Percentiles rank a stretch among this genome's conserved stretches.
phyloP scores from a whole-genome alignment of 2,329 filamentous ascomycete species.

The Xylaria sp. region DNA sequence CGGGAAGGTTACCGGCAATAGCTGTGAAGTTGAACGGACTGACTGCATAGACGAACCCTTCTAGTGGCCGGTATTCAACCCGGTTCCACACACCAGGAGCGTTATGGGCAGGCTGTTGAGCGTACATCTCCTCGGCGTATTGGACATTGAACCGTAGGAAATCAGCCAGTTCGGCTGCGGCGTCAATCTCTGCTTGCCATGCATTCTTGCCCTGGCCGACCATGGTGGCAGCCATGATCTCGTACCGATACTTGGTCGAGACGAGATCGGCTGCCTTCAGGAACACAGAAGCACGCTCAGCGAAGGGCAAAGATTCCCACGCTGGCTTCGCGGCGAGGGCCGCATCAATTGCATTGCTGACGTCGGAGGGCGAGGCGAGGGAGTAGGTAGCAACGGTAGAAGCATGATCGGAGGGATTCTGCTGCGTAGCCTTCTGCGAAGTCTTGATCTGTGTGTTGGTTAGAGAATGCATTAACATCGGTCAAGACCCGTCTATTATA shows the following conservation, averaged over 20 bases:
- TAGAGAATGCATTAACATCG: slow-evolving; percentile 12
- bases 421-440: slow-evolving; percentile 73
- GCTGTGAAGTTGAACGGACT: slow-evolving; percentile 98
- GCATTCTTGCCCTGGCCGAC: slow-evolving; percentile 97
- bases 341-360: slow-evolving; percentile 81
- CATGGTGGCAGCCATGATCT: slow-evolving; percentile 96
- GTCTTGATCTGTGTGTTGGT: slow-evolving; percentile 68
- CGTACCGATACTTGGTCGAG: slow-evolving; percentile 91
- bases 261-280: slow-evolving; percentile 95
- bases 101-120: slow-evolving; percentile 86
- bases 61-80: slow-evolving; percentile 86
- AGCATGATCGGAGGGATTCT: slow-evolving; percentile 84
- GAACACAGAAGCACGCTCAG: slow-evolving; percentile 91
- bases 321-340: slow-evolving; percentile 85
- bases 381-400: slow-evolving; percentile 84
- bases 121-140: slow-evolving; percentile 91
- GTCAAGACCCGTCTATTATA: slow-evolving; percentile 51
- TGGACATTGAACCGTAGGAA: slow-evolving; percentile 95
- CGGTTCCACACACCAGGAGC: slow-evolving; percentile 89
- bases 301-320: slow-evolving; percentile 89
- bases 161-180: slow-evolving; percentile 90
- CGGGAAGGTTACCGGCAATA: slow-evolving; percentile 87
- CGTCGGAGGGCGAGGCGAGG: slow-evolving; percentile 79
- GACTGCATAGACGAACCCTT: slow-evolving; percentile 95
- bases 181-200: slow-evolving; percentile 99